These are phyloP conservation scores for Papilionanthe hybrid DNA, from an alignment of 116 monocot species.

Conservation along the genomic window DNA sequence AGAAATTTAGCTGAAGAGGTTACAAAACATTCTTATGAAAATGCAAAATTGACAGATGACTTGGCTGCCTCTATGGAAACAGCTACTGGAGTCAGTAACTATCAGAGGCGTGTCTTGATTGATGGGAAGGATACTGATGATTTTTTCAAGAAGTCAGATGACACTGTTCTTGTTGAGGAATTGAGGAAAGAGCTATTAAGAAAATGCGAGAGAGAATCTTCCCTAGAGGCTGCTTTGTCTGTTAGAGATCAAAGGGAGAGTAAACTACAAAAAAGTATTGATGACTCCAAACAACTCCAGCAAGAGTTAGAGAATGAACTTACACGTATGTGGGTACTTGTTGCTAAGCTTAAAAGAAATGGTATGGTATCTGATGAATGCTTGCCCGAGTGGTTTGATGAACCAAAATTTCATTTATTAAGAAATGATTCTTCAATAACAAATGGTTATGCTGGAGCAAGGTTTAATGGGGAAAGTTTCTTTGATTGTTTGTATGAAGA, in stretches of 20 bases:
- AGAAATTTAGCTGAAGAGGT: slow-evolving; percentile 96
- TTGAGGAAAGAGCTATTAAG: slow-evolving; percentile 54
- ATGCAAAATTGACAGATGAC: slow-evolving; percentile 66
- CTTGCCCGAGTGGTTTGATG: slow-evolving; percentile 23
- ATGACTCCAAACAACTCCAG: slow-evolving; percentile 57
- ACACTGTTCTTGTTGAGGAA: slow-evolving; percentile 44
- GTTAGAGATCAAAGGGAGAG: slow-evolving; percentile 48
- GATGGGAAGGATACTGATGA: slow-evolving; percentile 14
- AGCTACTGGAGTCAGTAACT: slow-evolving; percentile 17
- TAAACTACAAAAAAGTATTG: slow-evolving; percentile 55
- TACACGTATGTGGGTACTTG: slow-evolving; percentile 84
- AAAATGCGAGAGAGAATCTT: slow-evolving; percentile 61
- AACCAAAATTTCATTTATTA: slow-evolving; percentile 17
- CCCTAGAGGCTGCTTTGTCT: slow-evolving; percentile 50
- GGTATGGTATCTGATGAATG: slow-evolving; percentile 24
- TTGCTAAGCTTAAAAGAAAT: slow-evolving; percentile 59
- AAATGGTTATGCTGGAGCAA: slow-evolving; percentile 19
- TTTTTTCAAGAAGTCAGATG: slow-evolving; percentile 21
- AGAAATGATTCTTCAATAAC: slow-evolving; percentile 32
- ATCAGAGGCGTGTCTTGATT: slow-evolving; percentile 18
- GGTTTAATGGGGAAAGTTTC: slow-evolving; percentile 15
- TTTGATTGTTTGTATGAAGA: slow-evolving; percentile 18
- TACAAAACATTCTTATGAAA: slow-evolving; percentile 88
- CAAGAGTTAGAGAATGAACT: slow-evolving; percentile 80
- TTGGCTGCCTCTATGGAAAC: slow-evolving; percentile 41